Evolutionary conservation across 2,329 filamentous ascomycete genomes (phyloP), one percentile per base, ranked within the genome.

Genomic region (Trichophyton mentagrophytes): DNA sequence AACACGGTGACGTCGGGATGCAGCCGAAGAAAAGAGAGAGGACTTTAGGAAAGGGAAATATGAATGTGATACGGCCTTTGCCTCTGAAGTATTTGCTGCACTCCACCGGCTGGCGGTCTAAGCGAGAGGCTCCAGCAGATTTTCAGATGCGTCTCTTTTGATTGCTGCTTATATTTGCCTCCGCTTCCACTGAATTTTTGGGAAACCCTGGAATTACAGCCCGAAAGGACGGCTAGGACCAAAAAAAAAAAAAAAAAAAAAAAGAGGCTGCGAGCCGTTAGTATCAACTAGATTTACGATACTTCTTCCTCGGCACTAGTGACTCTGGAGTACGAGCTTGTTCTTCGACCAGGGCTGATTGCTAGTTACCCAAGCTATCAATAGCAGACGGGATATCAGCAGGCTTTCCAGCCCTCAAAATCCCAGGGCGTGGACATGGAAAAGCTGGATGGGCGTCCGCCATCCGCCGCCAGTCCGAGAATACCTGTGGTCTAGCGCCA

Each of bases 111-210:
- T 25, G 33, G 27, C 25, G 30, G 49, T n/a, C 49, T 55, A 33
- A 55, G 49, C 49, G 49, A 55, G 49, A 55, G 25, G 20, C 49
- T 55, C 49, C 49, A 55, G n/a, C 49, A 20, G 30, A 36, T 55
- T 55, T 55, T 55, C 49, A 55, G 49, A 55, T 7, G 49, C 49
- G 49, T 55, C 49, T 55, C 49, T 55, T 55, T 36, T 17, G 27
- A 55, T 33, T 38, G 49, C 49, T n/a, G 49, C 33, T 55, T 55
- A 55, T 55, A n/a, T n/a, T 55, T 27, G 49, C 49, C 49, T 55
- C 49, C 49, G 49, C 49, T 55, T 27, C 49, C 7, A 55, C 49
- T 55, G 25, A 22, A 55, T 33, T 55, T 27, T 55, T 25, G 27
- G 15, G 49, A 33, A 55, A 55, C 30, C 40, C 49, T 55, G 49